Base-by-base conservation (phyloP, 805 yeast species). In the Kregervanrija pseudodelftensis region DNA sequence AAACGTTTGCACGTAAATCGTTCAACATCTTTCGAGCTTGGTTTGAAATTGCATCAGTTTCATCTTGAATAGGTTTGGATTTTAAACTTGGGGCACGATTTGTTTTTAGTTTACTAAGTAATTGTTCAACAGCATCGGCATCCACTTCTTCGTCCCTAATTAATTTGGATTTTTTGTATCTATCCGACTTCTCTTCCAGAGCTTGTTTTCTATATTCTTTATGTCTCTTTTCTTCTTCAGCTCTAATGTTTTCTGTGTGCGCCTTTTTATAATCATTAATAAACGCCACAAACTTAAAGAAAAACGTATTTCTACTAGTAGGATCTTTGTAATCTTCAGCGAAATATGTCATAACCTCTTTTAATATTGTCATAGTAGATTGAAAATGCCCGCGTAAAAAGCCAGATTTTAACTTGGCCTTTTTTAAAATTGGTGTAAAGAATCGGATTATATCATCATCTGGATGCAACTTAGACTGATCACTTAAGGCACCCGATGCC, bases 141-240 rank as follows among this genome's bases (percentile, higher is more conserved):
- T 47, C 42, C 8, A 40, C 14, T 10, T 35, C 36, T 31, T 33
- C 30, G 31, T 33, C 41, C 12, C 33, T 38, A 39, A 5, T 30
- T 3, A 33, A 39, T 17, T 5, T 32, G 33, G 34, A 30, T 28
- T 4, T 10, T 33, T 37, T 39, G 44, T 12, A 51, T 45, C 36
- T 16, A 11, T 28, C 15, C 17, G 7, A 11, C 34, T 35, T 42
- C 11, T 56, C 55, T 36, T 77, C 82, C 37, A 82, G 60, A 50
- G 78, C 57, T 52, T 68, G 73, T 67, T 80, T 79, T 45, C 90
- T 66, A 50, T 76, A 80, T 53, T 81, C 82, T 53, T 79, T 81
- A 4, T 82, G 68, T 40, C 79, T 69, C 37, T 77, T 71, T 52
- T 82, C 85, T 54, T 82, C 90, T 59, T 85, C 95, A 32, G 74